Percentiles rank a stretch among this genome's conserved stretches.
phyloP scores from a whole-genome alignment of 176 grass and related monocot genomes.

The Zizania latifolia region DNA sequence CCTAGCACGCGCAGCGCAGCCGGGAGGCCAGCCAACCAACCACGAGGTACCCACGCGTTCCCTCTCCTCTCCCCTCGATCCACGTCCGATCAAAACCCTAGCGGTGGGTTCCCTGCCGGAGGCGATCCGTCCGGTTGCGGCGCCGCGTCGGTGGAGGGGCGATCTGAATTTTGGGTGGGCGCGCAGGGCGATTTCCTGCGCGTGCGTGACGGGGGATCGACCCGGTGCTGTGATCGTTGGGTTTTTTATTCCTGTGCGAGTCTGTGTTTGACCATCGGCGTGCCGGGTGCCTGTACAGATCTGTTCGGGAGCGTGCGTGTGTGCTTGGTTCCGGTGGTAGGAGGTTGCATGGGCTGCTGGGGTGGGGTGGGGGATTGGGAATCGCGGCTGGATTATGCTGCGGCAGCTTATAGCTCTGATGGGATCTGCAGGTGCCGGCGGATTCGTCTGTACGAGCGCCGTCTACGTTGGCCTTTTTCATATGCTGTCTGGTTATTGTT shows the following conservation, averaged over 20 bases:
- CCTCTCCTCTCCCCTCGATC: not conserved
- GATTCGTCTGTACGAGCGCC: not conserved
- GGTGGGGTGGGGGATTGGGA: not conserved
- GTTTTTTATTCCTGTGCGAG: not conserved
- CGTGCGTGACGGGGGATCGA: too few relatives aligned
- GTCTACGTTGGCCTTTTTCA: not conserved
- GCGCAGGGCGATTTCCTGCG: too few relatives aligned
- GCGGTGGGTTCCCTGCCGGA: too few relatives aligned
- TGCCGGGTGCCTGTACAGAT: not conserved
- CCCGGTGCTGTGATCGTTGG: not conserved
- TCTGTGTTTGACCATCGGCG: not conserved
- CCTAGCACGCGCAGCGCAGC: conserved; percentile 13
- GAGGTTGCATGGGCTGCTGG: not conserved
- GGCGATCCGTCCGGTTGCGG: not conserved
- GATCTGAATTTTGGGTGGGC: too few relatives aligned
- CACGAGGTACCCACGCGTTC: conserved; percentile 17
- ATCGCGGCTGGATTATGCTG: too few relatives aligned
- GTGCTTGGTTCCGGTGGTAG: too few relatives aligned
- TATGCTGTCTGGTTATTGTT: not conserved
- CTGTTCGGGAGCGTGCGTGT: not conserved
- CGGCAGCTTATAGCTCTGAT: not conserved
- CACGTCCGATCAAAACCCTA: not conserved
- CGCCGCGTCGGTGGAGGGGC: too few relatives aligned
- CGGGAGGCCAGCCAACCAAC: too few relatives aligned
- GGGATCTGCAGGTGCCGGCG: not conserved